Base-by-base conservation (phyloP, 768 basidiomycete species). In the Termitomyces bulborhizus region DNA sequence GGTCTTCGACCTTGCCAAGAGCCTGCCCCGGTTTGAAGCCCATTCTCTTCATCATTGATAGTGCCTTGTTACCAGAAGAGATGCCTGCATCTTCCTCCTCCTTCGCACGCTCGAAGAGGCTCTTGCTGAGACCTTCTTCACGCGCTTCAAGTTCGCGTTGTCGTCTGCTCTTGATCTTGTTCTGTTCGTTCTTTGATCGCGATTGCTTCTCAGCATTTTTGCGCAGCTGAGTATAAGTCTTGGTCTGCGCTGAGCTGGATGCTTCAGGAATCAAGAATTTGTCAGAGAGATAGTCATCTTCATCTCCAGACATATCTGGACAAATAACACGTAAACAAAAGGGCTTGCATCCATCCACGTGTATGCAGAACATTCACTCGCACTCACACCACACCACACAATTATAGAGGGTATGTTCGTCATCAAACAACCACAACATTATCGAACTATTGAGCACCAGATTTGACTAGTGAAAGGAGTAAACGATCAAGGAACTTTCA, bases 1-100 rank as follows among this genome's bases (percentile, higher is more conserved):
- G 58, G 29, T 68, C 64, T 9, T 71, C 70, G 8, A 66, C 51
- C 63, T 70, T 76, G 16, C 91, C 90, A 29, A 93, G 76, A 13
- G 88, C 76, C 67, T 92, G 83, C 15, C 92, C 92, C 2, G 88
- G 84, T 71, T 86, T 87, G 74, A 90, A 94, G 1, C 92, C 92
- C 92, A 93, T 93, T 72, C 89, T 93, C 80, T 88, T 83, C 92
- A 94, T 94, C 75, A 94, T 93, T 15, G 81, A 79, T 52, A 93
- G 73, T 7, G 91, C 92, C 67, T 92, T 93, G 73, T 81, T 92
- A 42, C 79, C 76, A 51, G 73, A 69, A 41, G 73, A 71, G 21
- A 75, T 64, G 6, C 80, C 83, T 44, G 71, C 73, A 56, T 77
- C 77, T 58, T 81, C 78, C 43, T 82, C 80, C 64, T 90, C 86